These are phyloP conservation scores for Starmerella asiatica DNA, from an alignment of 805 yeast genomes.

Conservation along the genomic window DNA sequence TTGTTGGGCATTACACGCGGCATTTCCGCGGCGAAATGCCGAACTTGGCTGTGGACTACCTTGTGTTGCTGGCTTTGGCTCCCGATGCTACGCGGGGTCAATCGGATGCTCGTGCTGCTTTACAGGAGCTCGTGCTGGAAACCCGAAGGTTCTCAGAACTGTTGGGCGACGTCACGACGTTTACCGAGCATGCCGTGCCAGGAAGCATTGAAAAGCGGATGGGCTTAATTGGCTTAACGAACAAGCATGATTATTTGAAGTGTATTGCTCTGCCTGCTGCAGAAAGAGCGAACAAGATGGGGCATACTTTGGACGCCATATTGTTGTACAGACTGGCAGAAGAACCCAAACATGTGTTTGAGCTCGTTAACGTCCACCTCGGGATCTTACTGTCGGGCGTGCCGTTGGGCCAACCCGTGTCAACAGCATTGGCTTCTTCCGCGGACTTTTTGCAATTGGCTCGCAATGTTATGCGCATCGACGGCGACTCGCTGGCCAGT, in stretches of 20 bases:
- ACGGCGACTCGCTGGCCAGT: slow-evolving; percentile 28
- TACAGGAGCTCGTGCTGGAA: slow-evolving; percentile 71
- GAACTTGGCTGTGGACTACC: slow-evolving; percentile 79
- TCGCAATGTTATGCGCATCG: slow-evolving; percentile 27
- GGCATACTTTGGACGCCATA: slow-evolving; percentile 73
- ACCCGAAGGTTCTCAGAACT: slow-evolving; percentile 72
- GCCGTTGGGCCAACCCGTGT: slow-evolving; percentile 49
- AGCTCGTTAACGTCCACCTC: slow-evolving; percentile 57
- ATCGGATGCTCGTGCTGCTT: slow-evolving; percentile 56
- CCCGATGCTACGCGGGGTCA: slow-evolving; percentile 33
- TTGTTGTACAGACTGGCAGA: slow-evolving; percentile 76
- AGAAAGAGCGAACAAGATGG: slow-evolving; percentile 76
- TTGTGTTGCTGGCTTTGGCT: slow-evolving; percentile 52
- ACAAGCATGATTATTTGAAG: slow-evolving; percentile 47
- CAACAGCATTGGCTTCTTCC: slow-evolving; percentile 14
- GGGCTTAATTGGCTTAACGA: slow-evolving; percentile 43
- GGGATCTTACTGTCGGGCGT: slow-evolving; percentile 65
- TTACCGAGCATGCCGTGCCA: slow-evolving; percentile 52
- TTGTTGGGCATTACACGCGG: slow-evolving; percentile 65
- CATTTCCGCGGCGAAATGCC: slow-evolving; percentile 79
- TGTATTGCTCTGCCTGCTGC: slow-evolving; percentile 79
- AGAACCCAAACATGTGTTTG: slow-evolving; percentile 69
- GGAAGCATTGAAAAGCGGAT: slow-evolving; percentile 76
- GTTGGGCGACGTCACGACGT: slow-evolving; percentile 59
- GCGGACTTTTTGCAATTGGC: slow-evolving; percentile 29